Percentiles rank a stretch among this genome's conserved stretches.
Evolutionary conservation across 2,329 filamentous ascomycete genomes (phyloP).

Genomic region (Talaromyces sp.): DNA sequence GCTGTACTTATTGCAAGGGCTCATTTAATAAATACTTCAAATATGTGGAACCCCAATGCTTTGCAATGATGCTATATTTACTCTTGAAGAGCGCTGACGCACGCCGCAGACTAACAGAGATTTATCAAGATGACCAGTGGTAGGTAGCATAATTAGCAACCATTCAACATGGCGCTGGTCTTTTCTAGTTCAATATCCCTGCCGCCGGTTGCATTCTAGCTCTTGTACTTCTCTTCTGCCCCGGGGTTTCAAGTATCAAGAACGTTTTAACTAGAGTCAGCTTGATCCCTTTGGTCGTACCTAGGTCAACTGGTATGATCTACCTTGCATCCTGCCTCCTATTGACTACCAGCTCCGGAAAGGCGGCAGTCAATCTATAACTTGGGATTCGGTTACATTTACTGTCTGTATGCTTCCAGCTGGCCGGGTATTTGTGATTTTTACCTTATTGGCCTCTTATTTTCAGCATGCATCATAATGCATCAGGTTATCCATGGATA

Average conservation of each 20-base stretch:
- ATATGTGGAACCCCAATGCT: no score
- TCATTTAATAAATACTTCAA: no score
- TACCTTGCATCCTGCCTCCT: slow-evolving; percentile 14
- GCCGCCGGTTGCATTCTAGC: slow-evolving; percentile 20
- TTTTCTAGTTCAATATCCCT: slow-evolving; percentile 29
- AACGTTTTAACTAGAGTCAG: slow-evolving; percentile 10
- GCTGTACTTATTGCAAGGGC: neutral
- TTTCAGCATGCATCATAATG: neutral
- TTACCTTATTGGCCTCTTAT: neutral
- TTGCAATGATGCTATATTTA: no score
- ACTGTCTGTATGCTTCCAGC: neutral
- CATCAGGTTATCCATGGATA: slow-evolving; percentile 2
- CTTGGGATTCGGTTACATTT: neutral
- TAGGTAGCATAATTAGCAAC: slow-evolving; percentile 26
- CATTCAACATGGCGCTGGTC: slow-evolving; percentile 28
- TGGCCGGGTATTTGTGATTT: neutral
- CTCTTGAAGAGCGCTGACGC: no score
- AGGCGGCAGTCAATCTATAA: neutral
- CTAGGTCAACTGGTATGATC: no score
- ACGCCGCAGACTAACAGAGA: no score
- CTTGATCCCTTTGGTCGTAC: slow-evolving; percentile 30
- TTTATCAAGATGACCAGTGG: slow-evolving; percentile 46
- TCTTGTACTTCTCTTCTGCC: slow-evolving; percentile 23
- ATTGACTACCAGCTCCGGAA: neutral
- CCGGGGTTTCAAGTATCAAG: slow-evolving; percentile 14